Evolutionary conservation across 345 rosid species (phyloP).

Genomic region (Raphanus raphanistrum): DNA sequence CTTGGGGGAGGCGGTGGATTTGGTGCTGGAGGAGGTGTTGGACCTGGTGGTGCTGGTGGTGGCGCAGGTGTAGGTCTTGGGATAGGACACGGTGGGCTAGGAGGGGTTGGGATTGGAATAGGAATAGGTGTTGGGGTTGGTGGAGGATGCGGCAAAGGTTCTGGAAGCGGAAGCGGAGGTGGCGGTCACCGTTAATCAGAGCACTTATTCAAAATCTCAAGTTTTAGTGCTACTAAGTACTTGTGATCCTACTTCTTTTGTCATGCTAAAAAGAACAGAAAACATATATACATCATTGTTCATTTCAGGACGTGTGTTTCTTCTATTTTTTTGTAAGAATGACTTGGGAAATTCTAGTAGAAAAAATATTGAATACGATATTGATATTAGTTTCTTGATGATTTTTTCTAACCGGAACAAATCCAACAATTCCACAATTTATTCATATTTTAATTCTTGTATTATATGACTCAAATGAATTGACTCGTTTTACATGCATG

Average conservation of each 20-base stretch:
- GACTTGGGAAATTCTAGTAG: conserved; percentile 1
- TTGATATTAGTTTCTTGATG: background rate
- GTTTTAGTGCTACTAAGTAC: background rate
- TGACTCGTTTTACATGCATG: background rate
- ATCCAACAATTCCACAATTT: background rate
- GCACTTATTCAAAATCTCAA: background rate
- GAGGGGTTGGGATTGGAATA: conserved; percentile 36
- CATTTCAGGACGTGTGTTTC: conserved; percentile 8
- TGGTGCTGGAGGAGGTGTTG: conserved; percentile 13
- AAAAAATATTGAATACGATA: background rate
- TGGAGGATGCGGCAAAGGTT: conserved; percentile 36
- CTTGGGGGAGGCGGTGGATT: no score
- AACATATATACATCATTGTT: conserved; percentile 2
- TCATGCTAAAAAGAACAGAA: background rate
- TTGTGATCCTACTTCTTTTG: conserved; percentile 4
- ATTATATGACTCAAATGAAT: background rate
- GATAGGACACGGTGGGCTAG: conserved; percentile 36
- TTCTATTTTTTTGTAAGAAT: conserved; percentile 20
- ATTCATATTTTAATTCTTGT: background rate
- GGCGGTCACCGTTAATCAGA: background rate
- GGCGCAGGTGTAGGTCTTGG: conserved; percentile 49
- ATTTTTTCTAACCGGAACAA: background rate
- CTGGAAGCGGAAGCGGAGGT: conserved; percentile 46
- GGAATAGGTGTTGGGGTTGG: conserved; percentile 43
- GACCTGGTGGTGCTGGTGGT: conserved; percentile 7